These are phyloP conservation scores for Chrysosporium queenslandicum DNA, from an alignment of 2,329 filamentous ascomycete genomes.

Conservation along the genomic window DNA sequence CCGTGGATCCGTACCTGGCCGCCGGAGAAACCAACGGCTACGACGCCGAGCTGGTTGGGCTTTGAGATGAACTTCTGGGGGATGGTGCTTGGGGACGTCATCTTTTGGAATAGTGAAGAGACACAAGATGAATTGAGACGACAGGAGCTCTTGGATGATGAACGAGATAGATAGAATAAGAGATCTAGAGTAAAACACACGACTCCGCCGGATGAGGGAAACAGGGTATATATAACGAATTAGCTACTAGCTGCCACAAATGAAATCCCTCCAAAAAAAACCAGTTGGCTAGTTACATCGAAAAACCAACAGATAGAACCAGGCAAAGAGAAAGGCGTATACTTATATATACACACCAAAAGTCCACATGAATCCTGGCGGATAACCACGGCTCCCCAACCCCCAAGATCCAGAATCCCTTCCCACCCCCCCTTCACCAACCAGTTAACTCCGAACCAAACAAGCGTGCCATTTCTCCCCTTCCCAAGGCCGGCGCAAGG, in stretches of 20 bases:
- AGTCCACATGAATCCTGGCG: background rate
- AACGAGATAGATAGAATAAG: background rate
- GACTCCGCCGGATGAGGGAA: background rate
- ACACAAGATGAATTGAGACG: background rate
- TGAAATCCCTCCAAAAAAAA: background rate
- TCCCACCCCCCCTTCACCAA: too few relatives aligned
- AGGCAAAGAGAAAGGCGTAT: background rate
- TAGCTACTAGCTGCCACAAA: background rate
- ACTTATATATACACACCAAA: background rate
- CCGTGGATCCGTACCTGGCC: slow-evolving; percentile 74
- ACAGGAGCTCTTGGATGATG: too few relatives aligned
- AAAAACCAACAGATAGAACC: too few relatives aligned
- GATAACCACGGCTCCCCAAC: slow-evolving; percentile 7
- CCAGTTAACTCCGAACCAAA: background rate
- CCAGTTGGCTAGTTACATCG: background rate
- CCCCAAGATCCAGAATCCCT: background rate
- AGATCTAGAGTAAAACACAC: background rate
- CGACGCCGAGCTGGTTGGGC: slow-evolving; percentile 73
- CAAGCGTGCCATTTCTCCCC: too few relatives aligned
- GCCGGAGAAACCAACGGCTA: slow-evolving; percentile 92
- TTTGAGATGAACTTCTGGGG: slow-evolving; percentile 67
- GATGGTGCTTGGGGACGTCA: slow-evolving; percentile 50
- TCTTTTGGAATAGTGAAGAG: slow-evolving; percentile 21
- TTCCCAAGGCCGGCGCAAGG: too few relatives aligned
- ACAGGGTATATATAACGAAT: background rate